Evolutionary conservation across 371 early-diverging fungal species (phyloP).

Genomic region (Rhizopus arrhizus): DNA sequence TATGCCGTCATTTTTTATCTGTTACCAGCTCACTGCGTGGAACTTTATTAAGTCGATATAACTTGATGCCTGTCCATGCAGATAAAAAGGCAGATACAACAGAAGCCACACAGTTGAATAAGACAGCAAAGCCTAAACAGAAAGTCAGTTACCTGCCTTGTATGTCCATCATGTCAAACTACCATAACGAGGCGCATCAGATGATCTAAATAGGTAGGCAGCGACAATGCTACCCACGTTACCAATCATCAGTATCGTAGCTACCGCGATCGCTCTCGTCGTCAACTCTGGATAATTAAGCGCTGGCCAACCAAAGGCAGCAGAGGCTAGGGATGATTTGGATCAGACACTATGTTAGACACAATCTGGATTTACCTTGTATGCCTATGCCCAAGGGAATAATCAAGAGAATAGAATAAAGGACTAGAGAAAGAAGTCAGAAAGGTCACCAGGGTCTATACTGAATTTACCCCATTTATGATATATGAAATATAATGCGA

Average conservation of each 20-base stretch:
- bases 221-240: slow-evolving; percentile 35
- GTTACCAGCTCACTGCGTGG: too few relatives aligned
- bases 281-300: slow-evolving; percentile 32
- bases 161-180: not conserved
- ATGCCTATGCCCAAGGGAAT: slow-evolving; percentile 33
- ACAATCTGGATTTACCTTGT: slow-evolving; percentile 27
- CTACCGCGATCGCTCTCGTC: slow-evolving; percentile 35
- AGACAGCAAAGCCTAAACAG: slow-evolving; percentile 22
- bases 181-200: slow-evolving; percentile 35
- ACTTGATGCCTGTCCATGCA: slow-evolving; percentile 17
- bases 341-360: not conserved
- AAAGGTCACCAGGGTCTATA: too few relatives aligned
- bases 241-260: slow-evolving; percentile 28
- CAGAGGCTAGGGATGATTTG: slow-evolving; percentile 20
- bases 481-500: slow-evolving; percentile 18
- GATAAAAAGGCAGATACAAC: slow-evolving; percentile 14
- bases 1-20: too few relatives aligned
- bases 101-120: slow-evolving; percentile 22
- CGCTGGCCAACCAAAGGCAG: slow-evolving; percentile 33
- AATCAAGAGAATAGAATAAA: slow-evolving; percentile 21
- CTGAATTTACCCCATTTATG: slow-evolving; percentile 31
- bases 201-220: slow-evolving; percentile 29
- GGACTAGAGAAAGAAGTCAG: slow-evolving; percentile 14
- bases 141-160: not conserved
- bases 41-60: slow-evolving; percentile 21